Conservation (phyloP, 2,329 filamentous ascomycete species). For the Trichoderma sp. region DNA sequence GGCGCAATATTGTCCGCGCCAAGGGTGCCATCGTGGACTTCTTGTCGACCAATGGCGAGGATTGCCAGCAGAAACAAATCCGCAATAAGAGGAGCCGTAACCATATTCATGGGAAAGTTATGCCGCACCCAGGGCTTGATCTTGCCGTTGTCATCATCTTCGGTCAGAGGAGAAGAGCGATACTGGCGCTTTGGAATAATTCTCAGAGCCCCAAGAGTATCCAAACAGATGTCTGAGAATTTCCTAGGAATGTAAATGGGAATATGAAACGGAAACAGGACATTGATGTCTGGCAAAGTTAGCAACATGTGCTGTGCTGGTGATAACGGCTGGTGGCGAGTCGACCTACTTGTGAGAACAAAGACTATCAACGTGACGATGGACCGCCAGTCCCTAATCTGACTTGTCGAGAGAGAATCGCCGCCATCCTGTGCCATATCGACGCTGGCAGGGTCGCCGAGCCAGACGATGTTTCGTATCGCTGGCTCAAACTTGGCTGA, state of each 20-base stretch:
- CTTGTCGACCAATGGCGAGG: slow-evolving; percentile 63
- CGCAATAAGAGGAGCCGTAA: slow-evolving; percentile 70
- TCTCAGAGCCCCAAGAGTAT: slow-evolving; percentile 41
- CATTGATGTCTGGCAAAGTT: slow-evolving; percentile 58
- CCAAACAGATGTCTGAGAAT: slow-evolving; percentile 47
- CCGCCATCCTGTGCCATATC: not conserved
- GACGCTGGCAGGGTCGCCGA: not conserved
- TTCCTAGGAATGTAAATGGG: slow-evolving; percentile 60
- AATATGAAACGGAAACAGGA: slow-evolving; percentile 68
- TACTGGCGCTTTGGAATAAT: slow-evolving; percentile 51
- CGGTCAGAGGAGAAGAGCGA: slow-evolving; percentile 27
- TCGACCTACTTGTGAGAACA: slow-evolving; percentile 65
- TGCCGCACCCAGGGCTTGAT: slow-evolving; percentile 49
- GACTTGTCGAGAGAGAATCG: slow-evolving; percentile 25
- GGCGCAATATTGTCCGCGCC: slow-evolving; percentile 67
- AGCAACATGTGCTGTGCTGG: not conserved
- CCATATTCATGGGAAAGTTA: slow-evolving; percentile 66
- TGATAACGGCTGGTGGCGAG: not conserved
- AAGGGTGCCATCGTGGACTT: slow-evolving; percentile 69
- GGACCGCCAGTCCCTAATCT: slow-evolving; percentile 65
- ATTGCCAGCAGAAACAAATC: slow-evolving; percentile 73
- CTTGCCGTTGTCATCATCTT: slow-evolving; percentile 33
- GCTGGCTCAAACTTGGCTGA: not conserved
- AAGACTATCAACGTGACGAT: slow-evolving; percentile 72
- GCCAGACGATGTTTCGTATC: not conserved